These are phyloP conservation scores for Sphagnum contortum DNA, from an alignment of 225 moss, liverwort and hornwort genomes.

Conservation along the genomic window DNA sequence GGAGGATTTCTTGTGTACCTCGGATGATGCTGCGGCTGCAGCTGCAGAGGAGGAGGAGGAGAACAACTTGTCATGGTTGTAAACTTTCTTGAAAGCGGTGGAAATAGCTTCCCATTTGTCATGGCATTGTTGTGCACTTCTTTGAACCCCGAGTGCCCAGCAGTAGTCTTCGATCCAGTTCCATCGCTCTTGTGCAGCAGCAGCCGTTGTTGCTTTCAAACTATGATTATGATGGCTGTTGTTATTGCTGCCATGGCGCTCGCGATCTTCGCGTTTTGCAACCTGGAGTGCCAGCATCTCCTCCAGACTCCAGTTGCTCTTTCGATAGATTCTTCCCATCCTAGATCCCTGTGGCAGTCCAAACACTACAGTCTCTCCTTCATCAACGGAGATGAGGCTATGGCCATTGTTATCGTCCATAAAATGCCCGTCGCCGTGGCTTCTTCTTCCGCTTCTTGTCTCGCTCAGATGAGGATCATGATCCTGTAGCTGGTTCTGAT, in stretches of 20 bases:
- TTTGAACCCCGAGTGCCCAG: slow-evolving; percentile 51
- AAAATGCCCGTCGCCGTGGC: too few relatives aligned
- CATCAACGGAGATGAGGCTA: slow-evolving; percentile 20
- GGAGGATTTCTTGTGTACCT: slow-evolving; percentile 21
- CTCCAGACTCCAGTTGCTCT: slow-evolving; percentile 66
- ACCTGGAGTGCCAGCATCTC: slow-evolving; percentile 72
- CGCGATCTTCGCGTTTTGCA: slow-evolving; percentile 64
- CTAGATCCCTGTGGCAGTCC: slow-evolving; percentile 40
- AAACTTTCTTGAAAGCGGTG: slow-evolving; percentile 64
- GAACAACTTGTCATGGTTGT: slow-evolving; percentile 46
- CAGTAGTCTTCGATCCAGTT: slow-evolving; percentile 74
- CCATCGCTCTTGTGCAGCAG: slow-evolving; percentile 65
- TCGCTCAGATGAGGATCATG: not conserved
- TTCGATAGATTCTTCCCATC: slow-evolving; percentile 58
- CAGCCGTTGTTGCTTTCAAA: not conserved
- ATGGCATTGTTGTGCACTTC: slow-evolving; percentile 77
- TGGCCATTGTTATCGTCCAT: slow-evolving; percentile 4
- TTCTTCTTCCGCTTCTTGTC: too few relatives aligned
- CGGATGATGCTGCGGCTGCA: too few relatives aligned
- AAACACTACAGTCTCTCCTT: slow-evolving; percentile 31
- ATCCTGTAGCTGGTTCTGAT: not conserved
- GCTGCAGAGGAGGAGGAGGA: too few relatives aligned
- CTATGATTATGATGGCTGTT: slow-evolving; percentile 24
- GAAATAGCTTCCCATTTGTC: slow-evolving; percentile 80
- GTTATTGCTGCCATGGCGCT: slow-evolving; percentile 41